Evolutionary conservation across 169 alveolate species (phyloP), one percentile per base, ranked within the genome.

Genomic region (Babesia caballi): DNA sequence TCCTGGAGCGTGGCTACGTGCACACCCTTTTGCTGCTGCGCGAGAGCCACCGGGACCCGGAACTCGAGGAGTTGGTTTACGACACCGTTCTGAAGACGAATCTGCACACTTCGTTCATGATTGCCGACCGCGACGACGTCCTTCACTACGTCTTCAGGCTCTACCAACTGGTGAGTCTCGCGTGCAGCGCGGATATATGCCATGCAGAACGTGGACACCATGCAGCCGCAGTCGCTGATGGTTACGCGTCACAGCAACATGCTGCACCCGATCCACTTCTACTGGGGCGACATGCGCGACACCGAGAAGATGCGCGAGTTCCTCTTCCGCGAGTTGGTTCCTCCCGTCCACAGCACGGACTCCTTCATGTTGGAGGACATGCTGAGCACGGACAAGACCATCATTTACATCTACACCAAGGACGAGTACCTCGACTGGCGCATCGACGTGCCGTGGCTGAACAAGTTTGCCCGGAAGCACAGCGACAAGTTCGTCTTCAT

Each of bases 361-460:
- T 78, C 87, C 14, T 68, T 42, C 72, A 69, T 78, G 87, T 40
- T 78, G 42, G 69, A 70, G 52, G 56, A 44, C 42, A 41, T 78
- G 33, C 36, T 78, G 58, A 36, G 42, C n/a, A 68, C 28, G 83
- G 35, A 78, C 51, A 68, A 78, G 44, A 78, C 54, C 2, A 59
- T 78, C 40, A 51, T 78, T 0, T 78, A 78, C 77, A 54, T 78
- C 14, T 78, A 27, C 69, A 78, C 87, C 63, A 78, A 59, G 59
- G 70, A 61, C n/a, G 68, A 56, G 32, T 23, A 58, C 25, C 63
- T 78, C 15, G 69, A 66, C 15, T 70, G 63, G 28, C 11, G 73
- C 38, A 35, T 76, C 44, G 65, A 61, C 27, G 53, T 49, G 19
- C 12, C 23, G 27, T 76, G 85, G 85, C 51, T 66, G 38, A 54